Evolutionary conservation across 2,329 filamentous ascomycete species (phyloP).

Genomic region (Beauveria pseudobassiana): DNA sequence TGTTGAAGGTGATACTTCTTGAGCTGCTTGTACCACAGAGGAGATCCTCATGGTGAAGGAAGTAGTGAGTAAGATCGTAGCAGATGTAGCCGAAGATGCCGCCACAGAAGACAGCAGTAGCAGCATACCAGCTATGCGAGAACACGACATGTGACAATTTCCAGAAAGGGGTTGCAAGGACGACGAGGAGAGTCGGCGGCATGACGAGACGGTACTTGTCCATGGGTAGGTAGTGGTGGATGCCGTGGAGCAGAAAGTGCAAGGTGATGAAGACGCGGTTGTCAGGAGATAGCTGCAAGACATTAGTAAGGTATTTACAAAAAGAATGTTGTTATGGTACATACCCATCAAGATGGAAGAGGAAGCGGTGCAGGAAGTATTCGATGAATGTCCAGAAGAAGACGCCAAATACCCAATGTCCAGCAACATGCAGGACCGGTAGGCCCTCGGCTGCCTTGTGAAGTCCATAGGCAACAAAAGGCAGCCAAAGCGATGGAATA

Average conservation of each 20-base stretch:
- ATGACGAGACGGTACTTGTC: slow-evolving; percentile 95
- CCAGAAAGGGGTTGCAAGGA: slow-evolving; percentile 85
- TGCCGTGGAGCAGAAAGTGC: slow-evolving; percentile 92
- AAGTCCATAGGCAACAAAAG: slow-evolving; percentile 67
- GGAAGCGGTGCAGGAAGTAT: slow-evolving; percentile 78
- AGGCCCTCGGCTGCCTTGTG: slow-evolving; percentile 58
- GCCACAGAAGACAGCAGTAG: slow-evolving; percentile 72
- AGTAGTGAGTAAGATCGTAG: slow-evolving; percentile 98
- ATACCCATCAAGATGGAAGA: slow-evolving; percentile 92
- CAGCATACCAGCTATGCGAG: slow-evolving; percentile 77
- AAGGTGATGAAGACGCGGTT: slow-evolving; percentile 78
- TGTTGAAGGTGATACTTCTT: slow-evolving; percentile 98
- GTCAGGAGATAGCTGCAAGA: slow-evolving; percentile 66
- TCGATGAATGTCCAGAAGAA: slow-evolving; percentile 85
- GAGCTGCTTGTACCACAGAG: slow-evolving; percentile 78
- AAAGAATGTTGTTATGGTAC: slow-evolving; percentile 24
- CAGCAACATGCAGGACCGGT: slow-evolving; percentile 35
- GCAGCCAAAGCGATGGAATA: slow-evolving; percentile 77
- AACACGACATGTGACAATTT: slow-evolving; percentile 79
- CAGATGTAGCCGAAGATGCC: slow-evolving; percentile 93
- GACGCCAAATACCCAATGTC: slow-evolving; percentile 64
- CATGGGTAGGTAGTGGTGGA: slow-evolving; percentile 99
- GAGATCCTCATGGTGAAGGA: slow-evolving; percentile 90
- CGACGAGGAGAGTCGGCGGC: slow-evolving; percentile 82
- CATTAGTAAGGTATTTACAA: slow-evolving; percentile 20